phyloP scores from a whole-genome alignment of 2,329 filamentous ascomycete genomes.

The Coniochaeta sp. region DNA sequence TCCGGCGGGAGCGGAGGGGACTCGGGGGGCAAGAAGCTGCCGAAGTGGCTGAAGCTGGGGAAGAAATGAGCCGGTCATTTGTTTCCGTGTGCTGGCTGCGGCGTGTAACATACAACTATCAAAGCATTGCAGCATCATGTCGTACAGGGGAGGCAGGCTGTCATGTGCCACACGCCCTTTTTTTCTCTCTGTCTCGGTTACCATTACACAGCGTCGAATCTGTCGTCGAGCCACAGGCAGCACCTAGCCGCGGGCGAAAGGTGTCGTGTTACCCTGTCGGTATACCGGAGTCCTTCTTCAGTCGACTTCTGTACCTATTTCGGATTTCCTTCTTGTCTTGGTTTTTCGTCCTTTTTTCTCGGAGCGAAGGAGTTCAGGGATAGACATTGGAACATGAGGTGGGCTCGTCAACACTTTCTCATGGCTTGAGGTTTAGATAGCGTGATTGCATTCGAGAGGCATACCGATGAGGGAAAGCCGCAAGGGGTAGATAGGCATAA shows the following conservation, averaged over 20 bases:
- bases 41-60: slow-evolving; percentile 67
- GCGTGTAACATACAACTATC: too few relatives aligned
- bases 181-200: background rate
- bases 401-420: too few relatives aligned
- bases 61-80: slow-evolving; percentile 67
- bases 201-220: background rate
- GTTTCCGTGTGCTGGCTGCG: too few relatives aligned
- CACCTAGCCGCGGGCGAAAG: background rate
- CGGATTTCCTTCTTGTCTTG: too few relatives aligned
- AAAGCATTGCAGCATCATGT: background rate
- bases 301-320: too few relatives aligned
- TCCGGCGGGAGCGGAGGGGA: slow-evolving; percentile 27
- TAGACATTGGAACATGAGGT: too few relatives aligned
- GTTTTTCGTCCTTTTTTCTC: too few relatives aligned
- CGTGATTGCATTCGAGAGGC: too few relatives aligned
- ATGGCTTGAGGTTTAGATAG: too few relatives aligned
- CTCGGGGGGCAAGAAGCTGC: slow-evolving; percentile 39
- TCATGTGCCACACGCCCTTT: background rate
- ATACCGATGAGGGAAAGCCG: too few relatives aligned
- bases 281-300: background rate
- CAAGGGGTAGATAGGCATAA: too few relatives aligned
- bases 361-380: background rate
- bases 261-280: background rate
- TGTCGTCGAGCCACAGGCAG: background rate
- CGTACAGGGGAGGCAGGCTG: background rate